Evolutionary conservation across 2,329 filamentous ascomycete genomes (phyloP), one percentile per base, ranked within the genome.

Genomic region (Colletotrichum lentis): DNA sequence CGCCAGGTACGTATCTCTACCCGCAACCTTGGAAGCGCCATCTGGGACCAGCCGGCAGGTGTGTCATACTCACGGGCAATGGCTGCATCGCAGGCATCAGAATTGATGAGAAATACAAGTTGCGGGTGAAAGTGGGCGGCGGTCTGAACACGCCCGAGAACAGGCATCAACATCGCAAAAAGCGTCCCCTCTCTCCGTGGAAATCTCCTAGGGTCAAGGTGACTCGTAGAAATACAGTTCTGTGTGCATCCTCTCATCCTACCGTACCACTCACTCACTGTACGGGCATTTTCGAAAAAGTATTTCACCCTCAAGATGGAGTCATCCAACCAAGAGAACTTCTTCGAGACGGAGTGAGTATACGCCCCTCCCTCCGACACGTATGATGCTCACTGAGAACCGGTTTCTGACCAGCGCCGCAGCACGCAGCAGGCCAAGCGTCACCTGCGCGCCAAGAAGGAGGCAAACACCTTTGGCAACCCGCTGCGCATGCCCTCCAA

Each of bases 311-410:
- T 68, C 70, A 90, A 87, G 83, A 91, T 91, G 78, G 86, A 88
- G 71, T 91, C 91, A 35, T 85, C 87, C 58, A 88, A 97, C 75
- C 86, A 90, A 59, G 90, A 91, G 37, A 88, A 96, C 76, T 98
- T 96, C 83, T 98, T 98, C 76, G 92, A 97, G 79, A 96, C 94
- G 37, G 91, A 94, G 93, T 96, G 81, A 80, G 89, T 78, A 27
- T 24, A 58, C 39, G 7, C 18, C 43, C 8, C 5, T 16, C 2
- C 7, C 16, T 3, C 3, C 27, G 11, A 18, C 1, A 8, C n/a
- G 1, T n/a, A 7, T 3, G 22, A n/a, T 22, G 2, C n/a, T 27
- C 22, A 39, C 85, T 81, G 73, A 20, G 73, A 20, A 8, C n/a
- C 5, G 1, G 14, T 4, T 14, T 22, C 76, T 66, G 24, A 70